Base-by-base conservation (phyloP, 2,329 filamentous ascomycete species). In the Zalaria sp. region DNA sequence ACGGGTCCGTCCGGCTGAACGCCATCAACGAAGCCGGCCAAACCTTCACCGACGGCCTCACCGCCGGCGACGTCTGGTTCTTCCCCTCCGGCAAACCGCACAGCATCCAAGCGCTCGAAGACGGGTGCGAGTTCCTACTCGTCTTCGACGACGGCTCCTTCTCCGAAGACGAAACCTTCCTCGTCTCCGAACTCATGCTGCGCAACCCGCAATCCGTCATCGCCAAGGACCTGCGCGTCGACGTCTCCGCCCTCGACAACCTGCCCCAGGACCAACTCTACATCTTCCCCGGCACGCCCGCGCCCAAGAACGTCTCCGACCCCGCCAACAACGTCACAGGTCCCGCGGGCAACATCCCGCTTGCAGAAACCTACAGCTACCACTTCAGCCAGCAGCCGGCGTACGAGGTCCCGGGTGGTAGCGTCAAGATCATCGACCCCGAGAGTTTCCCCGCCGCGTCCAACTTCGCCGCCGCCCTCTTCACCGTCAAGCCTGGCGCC, bases 121-220 rank as follows among this genome's bases (percentile, higher is more conserved):
- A 68, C 28, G 75, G 74, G 1, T 62, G 59, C 34, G 75, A 79
- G 52, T 78, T 77, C 52, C 61, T 79, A 1, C 63, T 79, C 2
- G 67, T 79, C 38, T 79, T 79, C 48, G 69, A 79, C 55, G 59
- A 70, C 42, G 75, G 75, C 3, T 54, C 57, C 4, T 79, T 78
- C 57, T 71, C 65, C 40, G 75, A 79, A 56, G 72, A 77, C 42
- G 65, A 64, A 37, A 79, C 75, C 0, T 77, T 76, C 59, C 64
- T 79, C 3, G 64, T 74, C 10, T 67, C 68, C 2, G 69, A 75
- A 51, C 64, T 73, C 50, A 63, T 74, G 43, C 52, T 67, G 31
- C 63, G 68, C 25, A 62, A 56, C 35, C 59, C 64, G 2, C 53
- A 60, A 38, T 52, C 51, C 1, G 62, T 66, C 1, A 44, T 67